A percentile compares a stretch with the other conserved stretches of the same genome.
These are phyloP conservation scores for Handroanthus guayacan DNA, from an alignment of 257 asterid genomes.

Conservation along the genomic window DNA sequence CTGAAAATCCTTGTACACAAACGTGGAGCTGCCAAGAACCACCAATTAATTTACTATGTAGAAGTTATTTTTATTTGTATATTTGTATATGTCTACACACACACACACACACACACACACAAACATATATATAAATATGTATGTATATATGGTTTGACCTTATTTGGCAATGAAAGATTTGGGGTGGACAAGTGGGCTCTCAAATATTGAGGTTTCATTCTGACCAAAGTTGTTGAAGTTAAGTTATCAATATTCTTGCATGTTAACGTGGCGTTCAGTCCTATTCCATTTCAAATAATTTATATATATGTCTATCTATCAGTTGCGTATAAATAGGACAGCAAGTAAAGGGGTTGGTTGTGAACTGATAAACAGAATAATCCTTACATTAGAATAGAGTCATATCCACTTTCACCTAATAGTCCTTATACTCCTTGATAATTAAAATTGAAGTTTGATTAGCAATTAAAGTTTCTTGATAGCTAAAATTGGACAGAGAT, in stretches of 20 bases:
- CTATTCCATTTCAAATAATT: not conserved
- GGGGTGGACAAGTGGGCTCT: slow-evolving; percentile 33
- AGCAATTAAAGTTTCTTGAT: slow-evolving; percentile 8
- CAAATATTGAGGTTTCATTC: not conserved
- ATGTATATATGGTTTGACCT: too few relatives aligned
- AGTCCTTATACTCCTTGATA: slow-evolving; percentile 40
- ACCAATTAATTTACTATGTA: not conserved
- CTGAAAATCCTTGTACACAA: not conserved
- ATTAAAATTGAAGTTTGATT: not conserved
- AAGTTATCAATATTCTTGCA: slow-evolving; percentile 4
- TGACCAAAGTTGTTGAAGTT: slow-evolving; percentile 37
- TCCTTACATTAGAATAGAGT: slow-evolving; percentile 49
- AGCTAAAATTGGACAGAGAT: not conserved
- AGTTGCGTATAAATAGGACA: slow-evolving; percentile 39
- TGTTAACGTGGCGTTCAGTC: slow-evolving; percentile 27
- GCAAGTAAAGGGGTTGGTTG: slow-evolving; percentile 53
- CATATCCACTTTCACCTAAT: slow-evolving; percentile 72
- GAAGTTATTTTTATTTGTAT: too few relatives aligned
- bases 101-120: slow-evolving; percentile 29
- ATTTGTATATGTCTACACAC: slow-evolving; percentile 26
- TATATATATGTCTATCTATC: slow-evolving; percentile 30
- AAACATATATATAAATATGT: too few relatives aligned
- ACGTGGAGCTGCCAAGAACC: slow-evolving; percentile 29
- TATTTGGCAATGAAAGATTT: not conserved
- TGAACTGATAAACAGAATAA: slow-evolving; percentile 53